Base-by-base conservation (phyloP, 306 rosid genomes). In the Acacia acuminata region DNA sequence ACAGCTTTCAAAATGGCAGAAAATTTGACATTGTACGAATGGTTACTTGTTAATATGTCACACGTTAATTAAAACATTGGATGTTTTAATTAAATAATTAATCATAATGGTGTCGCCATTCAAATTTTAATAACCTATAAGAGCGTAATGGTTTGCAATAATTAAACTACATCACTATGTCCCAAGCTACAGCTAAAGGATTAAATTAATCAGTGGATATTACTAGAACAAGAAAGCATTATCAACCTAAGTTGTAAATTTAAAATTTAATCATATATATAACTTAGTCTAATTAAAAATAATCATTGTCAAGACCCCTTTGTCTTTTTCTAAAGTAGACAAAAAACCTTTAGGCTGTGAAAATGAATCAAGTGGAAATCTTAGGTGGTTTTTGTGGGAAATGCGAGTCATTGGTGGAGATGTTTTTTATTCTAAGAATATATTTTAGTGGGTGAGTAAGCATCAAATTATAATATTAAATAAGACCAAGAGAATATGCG, bases 291-390 rank as follows among this genome's bases (percentile, higher is more conserved):
- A 10, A 27, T 25, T 10, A 60, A 60, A 32, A 82, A 65, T 71
- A 71, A 40, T 44, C 36, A 64, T 77, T 85, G 80, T 85, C 87
- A 76, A 40, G 61, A 73, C 14, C 78, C 45, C 75, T 53, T 82
- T 73, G 86, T 87, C 85, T 44, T 50, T 81, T 75, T 75, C 17
- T 42, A 88, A 88, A 88, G 90, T 75, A 73, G 87, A 73, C 70
- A 7, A 78, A 48, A 30, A 77, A 50, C 56, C 74, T 42, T n/a
- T 42, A 40, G 53, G 53, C 34, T 69, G 74, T 10, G 74, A 69
- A 69, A 22, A 69, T 69, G 32, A 82, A 73, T 77, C 78, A 77
- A 89, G 91, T 92, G 97, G 97, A 89, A 88, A 71, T 89, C 90
- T 88, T 90, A 76, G 94, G 88, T 89, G 97, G 91, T 82, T 82